Percentiles rank a stretch among this genome's conserved stretches.
Conservation (phyloP, 331 rosid genomes). For the Pyrus hybrid region DNA sequence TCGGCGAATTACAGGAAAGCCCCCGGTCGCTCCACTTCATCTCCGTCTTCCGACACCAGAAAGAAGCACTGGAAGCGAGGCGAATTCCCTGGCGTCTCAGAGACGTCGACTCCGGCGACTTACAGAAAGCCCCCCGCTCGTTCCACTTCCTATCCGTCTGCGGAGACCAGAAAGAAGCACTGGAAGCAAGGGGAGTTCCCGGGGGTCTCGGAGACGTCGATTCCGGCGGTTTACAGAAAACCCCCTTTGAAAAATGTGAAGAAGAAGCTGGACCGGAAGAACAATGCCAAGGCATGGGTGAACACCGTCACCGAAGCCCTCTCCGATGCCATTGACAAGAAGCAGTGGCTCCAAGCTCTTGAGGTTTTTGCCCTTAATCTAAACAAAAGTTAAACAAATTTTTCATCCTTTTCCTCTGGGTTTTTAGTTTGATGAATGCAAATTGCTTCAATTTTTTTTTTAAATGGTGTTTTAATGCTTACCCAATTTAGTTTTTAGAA, state of each 20-base stretch:
- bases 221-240: slow-evolving; percentile 27
- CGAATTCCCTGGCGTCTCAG: slow-evolving; percentile 63
- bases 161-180: slow-evolving; percentile 41
- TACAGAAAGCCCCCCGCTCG: slow-evolving; percentile 21
- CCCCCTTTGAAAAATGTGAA: slow-evolving; percentile 66
- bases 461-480: not conserved
- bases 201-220: slow-evolving; percentile 39
- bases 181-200: slow-evolving; percentile 90
- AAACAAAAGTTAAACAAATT: not conserved
- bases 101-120: slow-evolving; percentile 23
- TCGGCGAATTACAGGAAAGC: slow-evolving; percentile 28
- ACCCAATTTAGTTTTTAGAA: not conserved
- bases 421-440: not conserved
- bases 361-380: slow-evolving; percentile 34
- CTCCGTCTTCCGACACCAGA: slow-evolving; percentile 28
- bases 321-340: slow-evolving; percentile 52
- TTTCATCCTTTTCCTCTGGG: not conserved
- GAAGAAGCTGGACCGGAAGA: slow-evolving; percentile 64
- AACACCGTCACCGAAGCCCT: slow-evolving; percentile 87
- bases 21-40: slow-evolving; percentile 29
- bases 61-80: slow-evolving; percentile 85
- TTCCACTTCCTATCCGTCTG: slow-evolving; percentile 22
- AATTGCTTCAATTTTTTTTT: not conserved
- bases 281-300: slow-evolving; percentile 80
- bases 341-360: slow-evolving; percentile 88